A percentile compares a stretch with the other conserved stretches of the same genome.
Evolutionary conservation across 805 yeast genomes (phyloP).

Genomic region (Crinitomyces ghanaensis): DNA sequence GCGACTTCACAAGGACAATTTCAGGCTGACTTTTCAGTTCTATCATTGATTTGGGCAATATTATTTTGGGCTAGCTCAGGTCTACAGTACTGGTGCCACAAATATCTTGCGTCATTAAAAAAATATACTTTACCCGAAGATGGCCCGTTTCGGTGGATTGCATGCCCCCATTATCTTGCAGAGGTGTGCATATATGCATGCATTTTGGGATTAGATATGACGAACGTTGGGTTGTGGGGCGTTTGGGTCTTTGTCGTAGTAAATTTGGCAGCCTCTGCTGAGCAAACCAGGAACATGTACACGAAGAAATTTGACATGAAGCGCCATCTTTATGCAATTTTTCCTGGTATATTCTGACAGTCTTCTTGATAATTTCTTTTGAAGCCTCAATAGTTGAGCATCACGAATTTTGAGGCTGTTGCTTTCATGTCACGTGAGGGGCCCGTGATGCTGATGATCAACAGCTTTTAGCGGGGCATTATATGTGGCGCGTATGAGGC

Average conservation of each 20-base stretch:
- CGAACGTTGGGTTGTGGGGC: slow-evolving; percentile 9
- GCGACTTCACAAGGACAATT: too few species aligned
- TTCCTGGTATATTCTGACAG: slow-evolving; percentile 13
- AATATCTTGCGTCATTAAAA: slow-evolving; percentile 34
- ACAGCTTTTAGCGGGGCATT: too few species aligned
- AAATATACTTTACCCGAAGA: slow-evolving; percentile 44
- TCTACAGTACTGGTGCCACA: slow-evolving; percentile 41
- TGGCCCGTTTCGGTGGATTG: slow-evolving; percentile 31
- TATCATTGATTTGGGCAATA: slow-evolving; percentile 1
- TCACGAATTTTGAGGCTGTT: too few species aligned
- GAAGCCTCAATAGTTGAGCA: too few species aligned
- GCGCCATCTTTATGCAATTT: slow-evolving; percentile 7
- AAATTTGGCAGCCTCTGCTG: slow-evolving; percentile 41
- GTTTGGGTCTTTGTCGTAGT: slow-evolving; percentile 25
- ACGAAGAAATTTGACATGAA: slow-evolving; percentile 13
- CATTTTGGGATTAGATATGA: slow-evolving; percentile 13
- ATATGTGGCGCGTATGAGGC: too few species aligned
- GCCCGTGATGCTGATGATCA: too few species aligned
- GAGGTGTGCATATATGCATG: slow-evolving; percentile 42
- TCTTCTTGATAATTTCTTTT: too few species aligned
- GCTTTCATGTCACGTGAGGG: too few species aligned
- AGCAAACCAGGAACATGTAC: slow-evolving; percentile 37
- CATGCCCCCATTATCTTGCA: slow-evolving; percentile 55
- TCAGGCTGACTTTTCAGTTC: neutral
- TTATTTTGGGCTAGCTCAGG: slow-evolving; percentile 28